These are phyloP conservation scores for Boletus smithii DNA, from an alignment of 1,284 basidiomycete genomes.

Conservation along the genomic window DNA sequence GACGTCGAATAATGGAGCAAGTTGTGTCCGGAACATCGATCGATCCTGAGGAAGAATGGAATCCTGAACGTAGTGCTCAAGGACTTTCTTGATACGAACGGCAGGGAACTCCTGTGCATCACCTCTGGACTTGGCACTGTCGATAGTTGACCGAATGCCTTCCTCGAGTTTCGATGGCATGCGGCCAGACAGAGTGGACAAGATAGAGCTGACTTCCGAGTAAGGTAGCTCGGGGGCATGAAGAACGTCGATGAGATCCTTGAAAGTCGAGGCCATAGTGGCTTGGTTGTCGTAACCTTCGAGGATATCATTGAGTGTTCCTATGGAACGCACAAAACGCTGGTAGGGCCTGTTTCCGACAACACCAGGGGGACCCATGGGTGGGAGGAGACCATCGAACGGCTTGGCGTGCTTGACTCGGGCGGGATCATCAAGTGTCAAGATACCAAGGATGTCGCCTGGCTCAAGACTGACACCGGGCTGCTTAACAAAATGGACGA, in stretches of 20 bases:
- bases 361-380: constrained; percentile 83
- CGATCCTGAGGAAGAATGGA: constrained; percentile 78
- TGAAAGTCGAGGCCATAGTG: constrained; percentile 78
- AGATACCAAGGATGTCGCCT: constrained; percentile 97
- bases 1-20: constrained; percentile 72
- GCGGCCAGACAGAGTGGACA: constrained; percentile 89
- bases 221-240: constrained; percentile 88
- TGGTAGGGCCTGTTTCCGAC: constrained; percentile 92
- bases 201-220: constrained; percentile 79
- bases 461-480: constrained; percentile 94
- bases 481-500: constrained; percentile 97
- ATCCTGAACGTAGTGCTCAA: constrained; percentile 85
- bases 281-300: constrained; percentile 94
- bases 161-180: constrained; percentile 93
- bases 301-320: constrained; percentile 87
- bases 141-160: constrained; percentile 76
- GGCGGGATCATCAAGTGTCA: constrained; percentile 94
- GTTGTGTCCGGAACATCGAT: constrained; percentile 70
- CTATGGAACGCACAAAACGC: constrained; percentile 73
- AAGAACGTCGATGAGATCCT: constrained; percentile 77
- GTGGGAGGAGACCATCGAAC: constrained; percentile 89
- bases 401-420: constrained; percentile 98
- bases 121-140: constrained; percentile 68
- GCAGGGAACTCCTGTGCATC: constrained; percentile 83
- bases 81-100: constrained; percentile 73